phyloP scores from a whole-genome alignment of 2,329 filamentous ascomycete species.

The Phaeoacremonium minimum region DNA sequence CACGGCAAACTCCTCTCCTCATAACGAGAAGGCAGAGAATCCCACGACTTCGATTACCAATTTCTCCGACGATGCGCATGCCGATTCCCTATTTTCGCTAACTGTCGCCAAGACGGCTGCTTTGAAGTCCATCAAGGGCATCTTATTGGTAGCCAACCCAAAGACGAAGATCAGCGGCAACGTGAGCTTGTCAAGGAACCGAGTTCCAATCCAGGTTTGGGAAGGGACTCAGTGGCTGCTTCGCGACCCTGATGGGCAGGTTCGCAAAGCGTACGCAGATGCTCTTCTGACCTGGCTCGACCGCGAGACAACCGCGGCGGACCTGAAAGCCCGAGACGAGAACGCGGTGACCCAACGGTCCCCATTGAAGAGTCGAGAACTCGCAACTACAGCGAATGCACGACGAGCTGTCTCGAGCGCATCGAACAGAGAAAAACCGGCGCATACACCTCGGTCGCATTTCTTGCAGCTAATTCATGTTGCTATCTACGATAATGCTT shows the following conservation, averaged over 20 bases:
- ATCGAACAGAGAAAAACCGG: constrained; percentile 54
- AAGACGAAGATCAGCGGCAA: constrained; percentile 54
- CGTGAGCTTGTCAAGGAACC: constrained; percentile 65
- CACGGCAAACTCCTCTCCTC: constrained; percentile 33
- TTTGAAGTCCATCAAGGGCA: constrained; percentile 75
- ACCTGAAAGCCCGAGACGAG: constrained; percentile 60
- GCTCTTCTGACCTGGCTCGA: constrained; percentile 81
- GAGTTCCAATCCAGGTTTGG: constrained; percentile 80
- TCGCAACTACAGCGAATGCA: constrained; percentile 35
- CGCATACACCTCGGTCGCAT: constrained; percentile 52
- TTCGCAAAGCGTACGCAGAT: constrained; percentile 82
- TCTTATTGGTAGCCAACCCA: constrained; percentile 76
- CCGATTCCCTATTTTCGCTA: constrained; percentile 50
- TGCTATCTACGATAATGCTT: constrained; percentile 81
- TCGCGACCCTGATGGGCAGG: constrained; percentile 70
- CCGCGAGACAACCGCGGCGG: constrained; percentile 66
- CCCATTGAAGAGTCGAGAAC: constrained; percentile 35
- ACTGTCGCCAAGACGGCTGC: constrained; percentile 58
- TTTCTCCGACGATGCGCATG: constrained; percentile 31
- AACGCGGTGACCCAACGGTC: constrained; percentile 39
- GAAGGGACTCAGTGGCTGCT: constrained; percentile 95
- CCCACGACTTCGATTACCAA: constrained; percentile 23
- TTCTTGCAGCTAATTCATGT: constrained; percentile 83
- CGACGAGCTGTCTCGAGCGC: constrained; percentile 67
- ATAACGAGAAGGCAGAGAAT: constrained; percentile 44